A percentile compares a stretch with the other conserved stretches of the same genome.
Conservation (phyloP, 768 basidiomycete genomes). For the Suillus sp. region DNA sequence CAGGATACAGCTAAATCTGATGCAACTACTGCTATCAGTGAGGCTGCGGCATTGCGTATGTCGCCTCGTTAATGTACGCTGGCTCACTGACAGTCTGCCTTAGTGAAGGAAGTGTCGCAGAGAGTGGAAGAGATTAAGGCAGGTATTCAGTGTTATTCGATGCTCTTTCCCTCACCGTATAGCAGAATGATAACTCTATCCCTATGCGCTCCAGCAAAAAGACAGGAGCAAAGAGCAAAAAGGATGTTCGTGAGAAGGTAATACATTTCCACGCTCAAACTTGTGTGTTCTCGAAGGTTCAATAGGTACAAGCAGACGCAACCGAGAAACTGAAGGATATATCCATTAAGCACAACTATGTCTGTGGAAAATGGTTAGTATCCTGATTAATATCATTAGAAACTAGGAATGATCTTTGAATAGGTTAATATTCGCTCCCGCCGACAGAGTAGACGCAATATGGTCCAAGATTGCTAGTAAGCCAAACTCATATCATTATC, state of each 20-base stretch:
- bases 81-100: not conserved
- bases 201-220: slow-evolving; percentile 72
- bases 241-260: slow-evolving; percentile 72
- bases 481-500: slow-evolving; percentile 20
- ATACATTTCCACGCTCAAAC: slow-evolving; percentile 10
- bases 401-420: slow-evolving; percentile 1
- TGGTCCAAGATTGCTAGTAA: slow-evolving; percentile 66
- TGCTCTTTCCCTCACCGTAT: slow-evolving; percentile 10
- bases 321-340: slow-evolving; percentile 60
- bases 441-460: slow-evolving; percentile 62
- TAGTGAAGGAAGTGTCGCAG: slow-evolving; percentile 61
- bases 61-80: slow-evolving; percentile 12
- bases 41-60: slow-evolving; percentile 49
- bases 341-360: slow-evolving; percentile 52
- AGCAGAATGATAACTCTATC: slow-evolving; percentile 64
- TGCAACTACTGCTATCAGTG: slow-evolving; percentile 39
- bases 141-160: slow-evolving; percentile 2
- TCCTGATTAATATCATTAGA: not conserved
- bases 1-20: slow-evolving; percentile 14
- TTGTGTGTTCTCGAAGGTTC: not conserved
- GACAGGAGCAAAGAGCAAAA: slow-evolving; percentile 72
- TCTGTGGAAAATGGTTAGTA: slow-evolving; percentile 68
- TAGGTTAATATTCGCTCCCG: slow-evolving; percentile 68
- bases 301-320: slow-evolving; percentile 61
- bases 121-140: slow-evolving; percentile 66